Evolutionary conservation across 345 rosid genomes (phyloP), one percentile per base, ranked within the genome.

Genomic region (Eucalyptus rudis): DNA sequence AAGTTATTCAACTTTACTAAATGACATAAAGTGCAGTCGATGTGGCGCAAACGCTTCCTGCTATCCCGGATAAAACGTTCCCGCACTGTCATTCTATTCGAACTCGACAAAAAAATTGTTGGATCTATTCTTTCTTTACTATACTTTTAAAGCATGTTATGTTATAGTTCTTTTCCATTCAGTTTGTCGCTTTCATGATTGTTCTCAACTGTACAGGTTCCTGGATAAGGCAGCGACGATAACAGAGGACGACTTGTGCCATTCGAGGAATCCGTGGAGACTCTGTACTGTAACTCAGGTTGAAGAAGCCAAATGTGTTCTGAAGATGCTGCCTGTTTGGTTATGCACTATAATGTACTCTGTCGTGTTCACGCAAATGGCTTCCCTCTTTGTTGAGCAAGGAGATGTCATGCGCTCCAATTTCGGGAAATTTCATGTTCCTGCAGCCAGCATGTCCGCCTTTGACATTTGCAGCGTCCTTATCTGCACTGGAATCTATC

Each of bases 361-460:
- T 1, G 95, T 94, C 5, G 91, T 94, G 81, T 94, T 94, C 93
- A 94, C 96, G 3, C 96, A 94, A 71, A 94, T 93, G 94, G 95
- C 95, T 64, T 94, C 96, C 52, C 92, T 94, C n/a, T 94, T 94
- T 66, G 95, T 94, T 10, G 95, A 93, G 89, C 96, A 94, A 92
- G 96, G 96, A 50, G 94, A 91, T 87, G 97, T 94, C 3, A 97
- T 97, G 99, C 86, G 91, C 62, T 90, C 99, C 83, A 19, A 86
- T 4, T 3, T 96, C 1, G 94, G 95, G 1, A 59, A 87, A 47
- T 97, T 97, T 79, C 97, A 91, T 90, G 91, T 97, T 45, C 99
- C 99, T 0, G 99, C 99, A 1, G 99, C 99, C 1, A 96, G 99
- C 94, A 96, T 97, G 99, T 96, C 99, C 1, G 94, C 94, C 29